These are phyloP conservation scores for Serpula lacrymans DNA, from an alignment of 768 basidiomycete genomes.

Conservation along the genomic window DNA sequence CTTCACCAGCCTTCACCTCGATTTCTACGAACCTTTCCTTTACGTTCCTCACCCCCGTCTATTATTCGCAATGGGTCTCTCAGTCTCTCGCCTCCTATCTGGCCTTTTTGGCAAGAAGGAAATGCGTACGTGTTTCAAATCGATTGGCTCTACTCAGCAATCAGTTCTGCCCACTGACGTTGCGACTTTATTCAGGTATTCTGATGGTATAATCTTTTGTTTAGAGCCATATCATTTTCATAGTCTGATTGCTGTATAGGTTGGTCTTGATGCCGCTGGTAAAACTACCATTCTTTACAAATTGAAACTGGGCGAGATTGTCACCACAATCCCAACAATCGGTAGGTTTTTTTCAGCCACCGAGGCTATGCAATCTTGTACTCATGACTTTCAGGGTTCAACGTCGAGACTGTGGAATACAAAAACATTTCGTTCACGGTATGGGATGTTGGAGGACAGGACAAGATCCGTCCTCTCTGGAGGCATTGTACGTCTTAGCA, in stretches of 20 bases:
- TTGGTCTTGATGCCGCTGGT: constrained; percentile 99
- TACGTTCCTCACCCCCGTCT: constrained; percentile 31
- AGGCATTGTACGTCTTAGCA: constrained; percentile 91
- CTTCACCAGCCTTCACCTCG: constrained; percentile 26
- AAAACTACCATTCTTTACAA: constrained; percentile 99
- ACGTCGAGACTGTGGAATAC: constrained; percentile 99
- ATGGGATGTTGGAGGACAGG: constrained; percentile 99
- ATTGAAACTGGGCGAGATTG: constrained; percentile 99
- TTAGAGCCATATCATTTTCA: constrained; percentile 6
- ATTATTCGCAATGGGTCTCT: constrained; percentile 67
- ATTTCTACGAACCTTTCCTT: constrained; percentile 17
- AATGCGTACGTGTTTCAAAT: constrained; percentile 77
- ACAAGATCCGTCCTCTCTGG: constrained; percentile 99
- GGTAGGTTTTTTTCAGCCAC: constrained; percentile 52
- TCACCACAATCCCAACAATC: constrained; percentile 99
- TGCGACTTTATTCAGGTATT: constrained; percentile 65
- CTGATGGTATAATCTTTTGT: constrained; percentile 66
- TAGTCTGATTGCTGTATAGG: constrained; percentile 43
- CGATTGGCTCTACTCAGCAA: constrained; percentile 15
- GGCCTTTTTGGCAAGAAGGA: constrained; percentile 98
- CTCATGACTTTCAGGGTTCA: constrained; percentile 73
- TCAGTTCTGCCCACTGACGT: constrained; percentile 18
- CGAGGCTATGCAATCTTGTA: constrained; percentile 4
- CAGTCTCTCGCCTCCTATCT: constrained; percentile 69
- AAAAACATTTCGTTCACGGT: constrained; percentile 99